A percentile compares a stretch with the other conserved stretches of the same genome.
These are phyloP conservation scores for Rhytidiadelphus loreus DNA, from an alignment of 225 moss, liverwort and hornwort genomes.

Conservation along the genomic window DNA sequence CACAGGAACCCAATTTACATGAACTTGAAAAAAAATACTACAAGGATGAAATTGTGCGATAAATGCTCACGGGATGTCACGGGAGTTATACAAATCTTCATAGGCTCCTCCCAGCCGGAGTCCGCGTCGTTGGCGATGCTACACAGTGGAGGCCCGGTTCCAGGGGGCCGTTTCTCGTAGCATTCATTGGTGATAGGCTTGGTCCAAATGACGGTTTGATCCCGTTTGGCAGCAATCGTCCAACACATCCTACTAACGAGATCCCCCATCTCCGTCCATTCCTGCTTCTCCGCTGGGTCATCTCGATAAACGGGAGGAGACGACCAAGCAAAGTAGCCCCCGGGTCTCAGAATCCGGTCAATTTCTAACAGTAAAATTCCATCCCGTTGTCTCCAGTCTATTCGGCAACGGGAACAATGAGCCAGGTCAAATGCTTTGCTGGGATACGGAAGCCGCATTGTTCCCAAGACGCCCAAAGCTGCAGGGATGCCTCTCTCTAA, in stretches of 20 bases:
- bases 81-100: slow-evolving; percentile 93
- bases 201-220: slow-evolving; percentile 87
- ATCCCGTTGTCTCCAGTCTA: slow-evolving; percentile 83
- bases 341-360: slow-evolving; percentile 84
- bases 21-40: neutral
- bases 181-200: slow-evolving; percentile 84
- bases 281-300: slow-evolving; percentile 52
- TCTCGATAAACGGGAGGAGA: slow-evolving; percentile 87
- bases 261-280: slow-evolving; percentile 71
- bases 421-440: slow-evolving; percentile 91
- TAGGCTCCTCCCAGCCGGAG: slow-evolving; percentile 65
- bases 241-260: slow-evolving; percentile 92
- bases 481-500: slow-evolving; percentile 94
- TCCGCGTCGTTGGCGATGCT: slow-evolving; percentile 62
- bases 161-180: slow-evolving; percentile 67
- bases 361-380: slow-evolving; percentile 79
- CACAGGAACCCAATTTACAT: neutral
- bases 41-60: neutral
- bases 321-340: slow-evolving; percentile 92
- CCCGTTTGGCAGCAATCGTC: slow-evolving; percentile 75
- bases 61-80: slow-evolving; percentile 63
- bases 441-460: slow-evolving; percentile 84
- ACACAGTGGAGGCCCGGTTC: slow-evolving; percentile 80
- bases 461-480: slow-evolving; percentile 76
- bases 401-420: slow-evolving; percentile 93